phyloP scores from a whole-genome alignment of 805 yeast species.

The Hanseniaspora lachancei region DNA sequence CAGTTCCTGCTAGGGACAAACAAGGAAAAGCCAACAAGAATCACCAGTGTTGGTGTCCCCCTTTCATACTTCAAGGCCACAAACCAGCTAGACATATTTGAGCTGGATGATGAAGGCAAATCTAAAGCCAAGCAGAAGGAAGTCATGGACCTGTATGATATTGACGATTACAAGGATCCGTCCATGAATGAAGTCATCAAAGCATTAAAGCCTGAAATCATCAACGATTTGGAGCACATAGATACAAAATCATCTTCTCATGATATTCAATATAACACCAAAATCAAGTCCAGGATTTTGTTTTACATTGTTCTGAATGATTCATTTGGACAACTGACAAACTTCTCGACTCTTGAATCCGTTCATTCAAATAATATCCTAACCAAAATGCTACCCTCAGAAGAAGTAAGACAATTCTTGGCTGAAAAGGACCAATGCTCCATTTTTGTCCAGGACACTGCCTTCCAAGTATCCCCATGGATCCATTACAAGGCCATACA shows the following conservation, averaged over 20 bases:
- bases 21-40: not conserved
- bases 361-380: not conserved
- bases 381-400: not conserved
- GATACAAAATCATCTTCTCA: not conserved
- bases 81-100: not conserved
- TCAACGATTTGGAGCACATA: not conserved
- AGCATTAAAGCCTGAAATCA: not conserved
- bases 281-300: constrained; percentile 4
- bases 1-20: not conserved
- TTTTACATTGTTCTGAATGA: constrained; percentile 3
- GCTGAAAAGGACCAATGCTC: constrained; percentile 1
- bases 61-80: constrained; percentile 9
- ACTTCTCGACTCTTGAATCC: not conserved
- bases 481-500: not conserved
- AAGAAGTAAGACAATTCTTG: not conserved
- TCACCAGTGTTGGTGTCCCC: constrained; percentile 1
- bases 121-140: not conserved
- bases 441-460: constrained; percentile 1
- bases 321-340: not conserved
- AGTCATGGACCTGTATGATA: not conserved
- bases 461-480: constrained; percentile 10
- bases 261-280: constrained; percentile 5
- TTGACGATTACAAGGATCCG: not conserved
- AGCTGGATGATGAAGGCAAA: not conserved
- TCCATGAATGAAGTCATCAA: not conserved